Evolutionary conservation across 192 early-diverging fungal species (phyloP), one percentile per base, ranked within the genome.

Genomic region (Coemansia sp.): DNA sequence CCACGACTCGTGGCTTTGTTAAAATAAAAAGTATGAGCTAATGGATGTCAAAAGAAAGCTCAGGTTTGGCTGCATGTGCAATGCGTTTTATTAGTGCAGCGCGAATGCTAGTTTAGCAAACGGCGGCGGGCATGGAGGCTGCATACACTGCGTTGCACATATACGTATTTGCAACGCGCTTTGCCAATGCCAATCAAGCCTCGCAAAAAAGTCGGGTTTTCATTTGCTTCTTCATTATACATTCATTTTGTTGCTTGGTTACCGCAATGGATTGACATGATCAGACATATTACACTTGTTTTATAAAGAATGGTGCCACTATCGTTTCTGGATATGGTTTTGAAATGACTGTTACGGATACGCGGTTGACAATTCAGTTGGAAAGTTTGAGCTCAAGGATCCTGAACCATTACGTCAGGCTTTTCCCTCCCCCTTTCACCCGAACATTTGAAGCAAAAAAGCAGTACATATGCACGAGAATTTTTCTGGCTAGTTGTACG

Each of bases 121-220:
- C 51, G 32, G 51, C 51, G 51, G 24, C 51, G 12, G 51, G 51
- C 24, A 53, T 53, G 51, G 51, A 53, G 51, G 51, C 51, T 53
- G 51, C 51, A 53, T 53, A 53, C 24, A 53, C 24, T 53, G 51
- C 39, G 39, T 45, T 15, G 41, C 41, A 45, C 3, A 45, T 45
- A 45, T 45, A 45, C 15, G 1, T 15, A 45, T 45, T 12, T 0
- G 3, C 12, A 45, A 45, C 4, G 41, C 14, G 15, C n/a, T 45
- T 45, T n/a, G 14, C 15, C 41, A n/a, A 45, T 2, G 41, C 15
- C 3, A 45, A 45, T 45, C 41, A 45, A 45, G 41, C 41, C 41
- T 15, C 41, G 15, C 41, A 45, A 45, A 12, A 35, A 35, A 35
- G 0, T 35, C 32, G 32, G 32, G 32, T 1, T n/a, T 45, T 12